Base-by-base conservation (phyloP, 1,139 yeast genomes). In the Yamadazyma jaroonii region DNA sequence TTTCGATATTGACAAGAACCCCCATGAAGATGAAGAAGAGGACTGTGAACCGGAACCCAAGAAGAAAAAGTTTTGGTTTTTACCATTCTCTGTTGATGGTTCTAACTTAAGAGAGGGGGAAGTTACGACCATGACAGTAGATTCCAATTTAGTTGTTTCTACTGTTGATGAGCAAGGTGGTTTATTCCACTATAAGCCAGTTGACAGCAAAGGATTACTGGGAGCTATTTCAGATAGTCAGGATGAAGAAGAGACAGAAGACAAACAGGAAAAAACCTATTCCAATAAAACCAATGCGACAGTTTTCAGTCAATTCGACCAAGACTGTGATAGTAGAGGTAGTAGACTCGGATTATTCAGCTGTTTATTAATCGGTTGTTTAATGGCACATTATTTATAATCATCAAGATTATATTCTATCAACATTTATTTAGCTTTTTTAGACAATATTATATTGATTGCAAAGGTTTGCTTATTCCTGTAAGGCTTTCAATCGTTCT, bases 401-500 rank as follows among this genome's bases (percentile, higher is more conserved):
- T 9, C 10, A 27, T 13, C 29, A 11, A 13, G 12, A 27, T 27
- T 13, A 25, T n/a, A 24, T 6, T 17, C 20, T 17, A 17, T 17
- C 20, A 17, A 17, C 6, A 17, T 17, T 17, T 17, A 6, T 4
- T 17, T 17, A 17, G 20, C 20, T 17, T 17, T 4, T 17, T 17
- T 17, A 17, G 20, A 17, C 20, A 17, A 17, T 17, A n/a, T n/a
- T n/a, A 29, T 17, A 29, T 17, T 17, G 9, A 25, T 8, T n/a
- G n/a, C n/a, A n/a, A n/a, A n/a, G n/a, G n/a, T 28, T 4, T 13
- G 17, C 11, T 24, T 45, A 84, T 46, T 81, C 85, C 58, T 90
- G 97, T 44, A 92, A 64, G 0, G 97, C 97, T 53, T 74, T 81
- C 39, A 92, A 70, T 41, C 97, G 68, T 54, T 90, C 92, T 47